Conservation (phyloP, 805 yeast genomes). For the Nakazawaea peltata region DNA sequence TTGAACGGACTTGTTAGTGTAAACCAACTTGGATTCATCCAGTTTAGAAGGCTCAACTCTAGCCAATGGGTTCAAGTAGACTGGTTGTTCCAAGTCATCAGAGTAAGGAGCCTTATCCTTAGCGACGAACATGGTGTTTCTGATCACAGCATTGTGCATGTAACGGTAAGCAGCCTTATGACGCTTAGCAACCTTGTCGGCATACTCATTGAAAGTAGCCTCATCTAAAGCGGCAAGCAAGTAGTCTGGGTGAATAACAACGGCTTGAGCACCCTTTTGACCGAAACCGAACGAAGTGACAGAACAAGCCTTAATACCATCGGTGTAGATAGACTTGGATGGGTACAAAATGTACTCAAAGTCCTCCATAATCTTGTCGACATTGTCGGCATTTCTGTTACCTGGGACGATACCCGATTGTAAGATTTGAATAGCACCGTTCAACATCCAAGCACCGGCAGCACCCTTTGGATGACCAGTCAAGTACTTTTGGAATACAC, state of each 20-base stretch:
- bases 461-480: constrained; percentile 99
- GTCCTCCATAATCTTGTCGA: constrained; percentile 75
- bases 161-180: constrained; percentile 87
- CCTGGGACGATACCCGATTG: constrained; percentile 96
- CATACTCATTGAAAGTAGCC: constrained; percentile 64
- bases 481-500: constrained; percentile 97
- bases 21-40: constrained; percentile 32
- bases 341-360: constrained; percentile 90
- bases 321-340: constrained; percentile 86
- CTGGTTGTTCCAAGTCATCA: constrained; percentile 80
- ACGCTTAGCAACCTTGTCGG: constrained; percentile 63
- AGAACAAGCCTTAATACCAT: constrained; percentile 95
- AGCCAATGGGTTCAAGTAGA: constrained; percentile 94
- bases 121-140: constrained; percentile 85
- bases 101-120: constrained; percentile 91
- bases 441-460: constrained; percentile 99
- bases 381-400: constrained; percentile 96
- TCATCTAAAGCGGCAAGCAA: constrained; percentile 76
- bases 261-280: constrained; percentile 97
- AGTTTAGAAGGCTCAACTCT: constrained; percentile 40
- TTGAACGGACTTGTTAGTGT: constrained; percentile 45
- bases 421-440: constrained; percentile 92
- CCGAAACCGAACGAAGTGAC: constrained; percentile 98
- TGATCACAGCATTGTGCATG: constrained; percentile 91
- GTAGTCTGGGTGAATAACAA: constrained; percentile 89